These are phyloP conservation scores for Hyaloscypha hepaticicola DNA, from an alignment of 495 filamentous ascomycete genomes.

Conservation along the genomic window DNA sequence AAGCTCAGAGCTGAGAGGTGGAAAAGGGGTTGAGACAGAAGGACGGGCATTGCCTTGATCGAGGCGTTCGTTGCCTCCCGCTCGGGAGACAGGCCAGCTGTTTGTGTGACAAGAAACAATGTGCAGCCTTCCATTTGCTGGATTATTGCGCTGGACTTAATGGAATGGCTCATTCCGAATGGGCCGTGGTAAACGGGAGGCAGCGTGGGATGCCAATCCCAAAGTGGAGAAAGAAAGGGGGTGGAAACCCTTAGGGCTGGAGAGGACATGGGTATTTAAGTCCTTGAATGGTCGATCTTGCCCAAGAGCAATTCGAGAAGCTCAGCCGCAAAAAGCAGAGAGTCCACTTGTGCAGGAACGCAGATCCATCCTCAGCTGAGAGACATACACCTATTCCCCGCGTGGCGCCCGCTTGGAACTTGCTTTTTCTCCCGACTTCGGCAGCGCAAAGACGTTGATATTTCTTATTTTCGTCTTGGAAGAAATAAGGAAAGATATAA, in stretches of 20 bases:
- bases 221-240: background rate
- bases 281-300: conserved; percentile 12
- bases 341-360: background rate
- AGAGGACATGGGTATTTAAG: conserved; percentile 17
- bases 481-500: background rate
- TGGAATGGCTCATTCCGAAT: too few species aligned
- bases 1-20: background rate
- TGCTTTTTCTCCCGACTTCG: conserved; percentile 2
- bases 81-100: conserved; percentile 3
- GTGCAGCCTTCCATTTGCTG: too few species aligned
- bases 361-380: conserved; percentile 1
- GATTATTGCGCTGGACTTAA: too few species aligned
- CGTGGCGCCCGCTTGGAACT: background rate
- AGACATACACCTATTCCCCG: background rate
- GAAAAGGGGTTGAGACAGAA: background rate
- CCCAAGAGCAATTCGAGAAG: background rate
- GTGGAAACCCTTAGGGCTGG: background rate
- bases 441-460: background rate
- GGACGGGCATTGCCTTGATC: conserved; percentile 8
- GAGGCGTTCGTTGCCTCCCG: conserved; percentile 14
- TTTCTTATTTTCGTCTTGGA: conserved; percentile 3
- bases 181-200: background rate
- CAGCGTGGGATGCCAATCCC: background rate
- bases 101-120: too few species aligned
- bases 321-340: conserved; percentile 6